Evolutionary conservation across 768 basidiomycete genomes (phyloP), one percentile per base, ranked within the genome.

Genomic region (Termitomyces sp.): DNA sequence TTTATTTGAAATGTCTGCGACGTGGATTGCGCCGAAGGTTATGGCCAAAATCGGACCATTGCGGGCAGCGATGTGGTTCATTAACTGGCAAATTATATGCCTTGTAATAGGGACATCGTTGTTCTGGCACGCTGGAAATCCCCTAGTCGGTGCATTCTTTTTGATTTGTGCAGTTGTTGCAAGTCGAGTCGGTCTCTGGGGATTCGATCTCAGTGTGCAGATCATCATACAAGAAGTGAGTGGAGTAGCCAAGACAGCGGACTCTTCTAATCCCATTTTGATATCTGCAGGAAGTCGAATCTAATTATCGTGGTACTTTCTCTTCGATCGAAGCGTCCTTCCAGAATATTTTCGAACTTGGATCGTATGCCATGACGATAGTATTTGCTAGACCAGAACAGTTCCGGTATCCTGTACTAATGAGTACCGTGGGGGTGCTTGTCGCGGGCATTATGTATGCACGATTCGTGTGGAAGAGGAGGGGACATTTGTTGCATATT

Each of bases 121-220:
- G 20, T 67, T 68, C 54, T 59, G 60, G 58, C 27, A 49, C n/a
- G 48, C 56, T 3, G 20, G 50, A 36, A 45, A 57, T 0, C 64
- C 62, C 24, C 39, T 60, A 20, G 13, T 59, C 12, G 66, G 60
- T 30, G 63, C 63, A 6, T 48, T 57, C 3, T 65, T 63, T 12
- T 55, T 72, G 2, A 61, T 69, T 15, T 67, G 50, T 13, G 65
- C 61, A 20, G 65, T 67, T 11, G 67, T 67, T 24, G 42, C 65
- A n/a, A 70, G 69, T 51, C 63, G 70, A 6, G 46, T 69, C 12
- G 70, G 70, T 13, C 62, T 72, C 15, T 70, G 70, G 70, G 69
- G 69, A 11, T 72, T 70, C 34, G 69, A 72, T 55, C 64, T 72
- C 20, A 64, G 65, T 42, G 66, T 62, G 4, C 70, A 72, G 54